phyloP scores from a whole-genome alignment of 2,329 filamentous ascomycete genomes.

The Delphinella strobiligena region DNA sequence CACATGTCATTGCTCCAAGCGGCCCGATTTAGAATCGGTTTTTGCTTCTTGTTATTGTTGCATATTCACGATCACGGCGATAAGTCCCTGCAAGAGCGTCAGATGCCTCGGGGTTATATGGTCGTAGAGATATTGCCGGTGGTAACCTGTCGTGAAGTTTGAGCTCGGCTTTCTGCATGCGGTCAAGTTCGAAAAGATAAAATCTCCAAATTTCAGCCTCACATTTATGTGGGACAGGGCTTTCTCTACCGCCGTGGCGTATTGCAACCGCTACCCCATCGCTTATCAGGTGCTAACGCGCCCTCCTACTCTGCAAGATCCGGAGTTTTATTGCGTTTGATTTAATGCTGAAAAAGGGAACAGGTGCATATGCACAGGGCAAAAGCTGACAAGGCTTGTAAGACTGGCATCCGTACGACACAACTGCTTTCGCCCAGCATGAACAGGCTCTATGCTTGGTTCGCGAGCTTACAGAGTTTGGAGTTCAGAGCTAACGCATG shows the following conservation, averaged over 20 bases:
- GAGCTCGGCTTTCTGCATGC: not conserved
- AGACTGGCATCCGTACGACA: not conserved
- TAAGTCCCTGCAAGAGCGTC: not conserved
- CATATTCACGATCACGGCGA: no score
- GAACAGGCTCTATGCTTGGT: not conserved
- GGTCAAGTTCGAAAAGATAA: not conserved
- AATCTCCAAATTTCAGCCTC: not conserved
- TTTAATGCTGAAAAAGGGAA: not conserved
- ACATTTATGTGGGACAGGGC: not conserved
- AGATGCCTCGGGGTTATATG: not conserved
- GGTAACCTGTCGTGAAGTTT: not conserved
- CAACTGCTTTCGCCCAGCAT: not conserved
- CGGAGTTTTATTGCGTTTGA: not conserved
- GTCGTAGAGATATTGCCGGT: not conserved
- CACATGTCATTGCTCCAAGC: not conserved
- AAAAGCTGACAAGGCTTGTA: not conserved
- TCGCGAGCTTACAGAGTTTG: not conserved
- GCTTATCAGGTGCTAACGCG: not conserved
- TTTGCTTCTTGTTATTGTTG: not conserved
- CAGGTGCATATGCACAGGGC: not conserved
- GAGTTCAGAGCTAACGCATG: constrained; percentile 2
- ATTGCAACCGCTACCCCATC: not conserved
- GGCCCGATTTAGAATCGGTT: not conserved
- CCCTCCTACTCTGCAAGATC: not conserved
- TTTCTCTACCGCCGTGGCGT: no score